A percentile compares a stretch with the other conserved stretches of the same genome.
Conservation (phyloP, 306 rosid species). For the Abrus precatorius region DNA sequence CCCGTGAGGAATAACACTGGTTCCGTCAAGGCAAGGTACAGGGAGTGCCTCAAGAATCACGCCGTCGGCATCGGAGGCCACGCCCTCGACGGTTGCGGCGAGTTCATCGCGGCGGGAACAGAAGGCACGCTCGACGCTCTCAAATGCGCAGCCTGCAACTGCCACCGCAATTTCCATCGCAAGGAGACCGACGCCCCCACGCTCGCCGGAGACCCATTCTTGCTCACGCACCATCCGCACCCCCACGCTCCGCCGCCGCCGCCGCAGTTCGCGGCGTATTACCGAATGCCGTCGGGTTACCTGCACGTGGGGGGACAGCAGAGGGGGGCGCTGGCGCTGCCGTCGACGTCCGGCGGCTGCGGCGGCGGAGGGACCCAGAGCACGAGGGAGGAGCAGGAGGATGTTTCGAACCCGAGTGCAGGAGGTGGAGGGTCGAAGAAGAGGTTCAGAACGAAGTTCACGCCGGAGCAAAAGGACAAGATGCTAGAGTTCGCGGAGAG, state of each 20-base stretch:
- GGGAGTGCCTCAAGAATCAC: slow-evolving; percentile 93
- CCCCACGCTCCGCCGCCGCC: slow-evolving; percentile 31
- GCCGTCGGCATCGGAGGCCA: slow-evolving; percentile 90
- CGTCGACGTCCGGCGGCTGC: slow-evolving; percentile 78
- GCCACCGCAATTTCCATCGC: slow-evolving; percentile 98
- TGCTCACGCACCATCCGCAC: slow-evolving; percentile 51
- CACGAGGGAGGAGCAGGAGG: slow-evolving; percentile 80
- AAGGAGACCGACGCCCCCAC: slow-evolving; percentile 57
- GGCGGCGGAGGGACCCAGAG: slow-evolving; percentile 73
- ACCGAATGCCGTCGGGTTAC: slow-evolving; percentile 81
- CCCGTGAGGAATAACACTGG: slow-evolving; percentile 44
- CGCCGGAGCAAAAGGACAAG: slow-evolving; percentile 83
- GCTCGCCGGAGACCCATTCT: slow-evolving; percentile 47
- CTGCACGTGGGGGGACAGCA: slow-evolving; percentile 71
- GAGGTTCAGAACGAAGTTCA: slow-evolving; percentile 84
- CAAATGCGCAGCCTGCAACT: slow-evolving; percentile 95
- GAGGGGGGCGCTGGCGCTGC: slow-evolving; percentile 74
- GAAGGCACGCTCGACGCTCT: slow-evolving; percentile 84
- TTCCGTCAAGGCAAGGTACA: slow-evolving; percentile 57
- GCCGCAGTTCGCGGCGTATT: slow-evolving; percentile 74
- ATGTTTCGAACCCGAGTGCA: slow-evolving; percentile 77
- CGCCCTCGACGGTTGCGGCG: slow-evolving; percentile 95
- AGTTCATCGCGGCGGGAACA: slow-evolving; percentile 78
- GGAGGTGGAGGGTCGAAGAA: slow-evolving; percentile 70
- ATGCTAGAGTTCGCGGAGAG: slow-evolving; percentile 87